Percentiles rank a stretch among this genome's conserved stretches.
Conservation (phyloP, 805 yeast species). For the Saccharomyces cerevisiae region DNA sequence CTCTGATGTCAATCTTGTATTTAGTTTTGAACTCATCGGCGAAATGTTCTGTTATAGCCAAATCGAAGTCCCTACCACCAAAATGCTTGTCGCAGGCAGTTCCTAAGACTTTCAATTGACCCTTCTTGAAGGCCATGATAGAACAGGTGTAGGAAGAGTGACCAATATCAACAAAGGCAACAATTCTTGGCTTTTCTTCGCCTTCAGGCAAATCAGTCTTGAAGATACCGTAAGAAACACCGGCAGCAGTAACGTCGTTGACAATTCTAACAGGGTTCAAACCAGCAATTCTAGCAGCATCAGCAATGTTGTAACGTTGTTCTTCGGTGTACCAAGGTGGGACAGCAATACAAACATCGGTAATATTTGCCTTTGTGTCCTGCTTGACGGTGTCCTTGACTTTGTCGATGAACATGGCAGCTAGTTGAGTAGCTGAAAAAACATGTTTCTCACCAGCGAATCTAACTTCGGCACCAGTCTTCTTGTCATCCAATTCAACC, state of each 20-base stretch:
- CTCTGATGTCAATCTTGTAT: slow-evolving; percentile 84
- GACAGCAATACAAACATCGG: slow-evolving; percentile 86
- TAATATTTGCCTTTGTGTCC: slow-evolving; percentile 69
- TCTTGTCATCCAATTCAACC: slow-evolving; percentile 58
- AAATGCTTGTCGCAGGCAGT: slow-evolving; percentile 89
- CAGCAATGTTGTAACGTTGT: slow-evolving; percentile 92
- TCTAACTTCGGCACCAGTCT: slow-evolving; percentile 77
- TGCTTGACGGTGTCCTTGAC: slow-evolving; percentile 66
- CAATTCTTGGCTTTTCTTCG: slow-evolving; percentile 68
- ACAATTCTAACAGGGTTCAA: slow-evolving; percentile 95
- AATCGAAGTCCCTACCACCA: slow-evolving; percentile 96
- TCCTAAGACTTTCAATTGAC: slow-evolving; percentile 86
- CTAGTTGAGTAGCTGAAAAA: slow-evolving; percentile 80
- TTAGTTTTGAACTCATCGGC: slow-evolving; percentile 84
- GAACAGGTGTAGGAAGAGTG: slow-evolving; percentile 89
- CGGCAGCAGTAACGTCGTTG: slow-evolving; percentile 96
- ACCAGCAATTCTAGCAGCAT: slow-evolving; percentile 91
- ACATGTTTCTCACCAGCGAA: slow-evolving; percentile 67
- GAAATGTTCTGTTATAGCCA: slow-evolving; percentile 85
- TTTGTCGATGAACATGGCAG: slow-evolving; percentile 91
- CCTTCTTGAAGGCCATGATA: slow-evolving; percentile 84
- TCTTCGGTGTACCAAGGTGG: slow-evolving; percentile 95
- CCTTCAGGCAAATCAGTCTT: slow-evolving; percentile 86
- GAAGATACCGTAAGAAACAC: slow-evolving; percentile 97
- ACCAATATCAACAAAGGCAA: slow-evolving; percentile 93